These are phyloP conservation scores for Colletotrichum salicis DNA, from an alignment of 2,329 filamentous ascomycete species.

Conservation along the genomic window DNA sequence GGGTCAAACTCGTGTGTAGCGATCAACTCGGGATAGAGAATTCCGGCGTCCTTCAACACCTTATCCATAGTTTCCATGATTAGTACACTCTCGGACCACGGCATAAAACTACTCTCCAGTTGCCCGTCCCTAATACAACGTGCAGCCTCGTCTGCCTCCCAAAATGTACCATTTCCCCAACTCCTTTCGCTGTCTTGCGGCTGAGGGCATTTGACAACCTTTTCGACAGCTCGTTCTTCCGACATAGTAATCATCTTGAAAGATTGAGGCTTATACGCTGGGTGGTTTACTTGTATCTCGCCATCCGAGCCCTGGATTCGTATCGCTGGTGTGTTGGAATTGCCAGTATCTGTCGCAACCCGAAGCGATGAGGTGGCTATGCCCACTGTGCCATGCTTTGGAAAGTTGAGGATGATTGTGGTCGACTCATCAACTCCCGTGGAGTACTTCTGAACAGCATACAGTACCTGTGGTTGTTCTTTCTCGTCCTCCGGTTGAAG, in stretches of 20 bases:
- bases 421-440: constrained; percentile 83
- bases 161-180: constrained; percentile 86
- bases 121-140: constrained; percentile 81
- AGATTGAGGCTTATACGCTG: constrained; percentile 75
- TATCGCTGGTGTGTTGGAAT: constrained; percentile 73
- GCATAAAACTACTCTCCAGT: constrained; percentile 77
- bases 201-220: constrained; percentile 63
- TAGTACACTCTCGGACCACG: constrained; percentile 80
- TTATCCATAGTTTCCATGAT: constrained; percentile 81
- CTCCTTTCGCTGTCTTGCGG: constrained; percentile 58
- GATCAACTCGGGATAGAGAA: constrained; percentile 66
- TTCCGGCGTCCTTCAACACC: constrained; percentile 61
- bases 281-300: constrained; percentile 82
- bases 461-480: constrained; percentile 73
- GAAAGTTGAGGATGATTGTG: constrained; percentile 80
- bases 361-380: constrained; percentile 76
- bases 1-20: constrained; percentile 66
- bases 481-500: constrained; percentile 76
- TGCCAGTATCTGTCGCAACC: constrained; percentile 66
- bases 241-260: constrained; percentile 71
- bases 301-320: constrained; percentile 83
- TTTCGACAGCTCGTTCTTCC: constrained; percentile 54
- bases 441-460: constrained; percentile 76
- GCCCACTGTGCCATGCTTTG: constrained; percentile 73
- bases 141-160: constrained; percentile 84